Evolutionary conservation across 1,139 yeast species (phyloP), one percentile per base, ranked within the genome.

Genomic region (Yamadazyma epiphylla): DNA sequence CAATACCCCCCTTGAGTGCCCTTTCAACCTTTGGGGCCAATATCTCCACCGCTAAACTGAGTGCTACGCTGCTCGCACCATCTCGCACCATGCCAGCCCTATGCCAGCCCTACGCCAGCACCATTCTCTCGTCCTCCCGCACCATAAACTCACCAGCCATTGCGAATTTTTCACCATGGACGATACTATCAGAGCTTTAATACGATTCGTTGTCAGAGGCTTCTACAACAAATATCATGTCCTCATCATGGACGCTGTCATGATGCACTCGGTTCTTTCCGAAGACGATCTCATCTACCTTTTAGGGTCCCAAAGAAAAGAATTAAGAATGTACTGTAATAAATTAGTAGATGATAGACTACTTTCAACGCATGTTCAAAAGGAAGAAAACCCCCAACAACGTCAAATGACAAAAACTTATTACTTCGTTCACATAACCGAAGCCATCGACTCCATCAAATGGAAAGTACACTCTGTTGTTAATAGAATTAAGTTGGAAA

Each of bases 381-480:
- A 86, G 55, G 96, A 87, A 55, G 95, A 84, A 36, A 85, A 81
- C 27, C 70, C 74, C 5, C 83, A 78, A 38, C 83, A 74, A 43
- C 70, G 95, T 38, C 75, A 84, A 33, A 61, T 62, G 25, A 74
- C 85, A 13, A 71, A 89, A 49, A 83, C 94, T 0, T 91, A 88
- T 53, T 91, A 80, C 58, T 91, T 75, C 53, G 80, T 91, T 35
- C 96, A 87, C 49, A 79, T 77, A 51, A 87, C 96, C 2, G 95
- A 88, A 52, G 95, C 97, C 1, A 85, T 94, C 27, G 98, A 91
- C 59, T 79, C 96, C 11, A 80, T 91, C 52, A 91, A 94, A 58
- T 94, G 96, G 97, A 88, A 89, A 52, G 86, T 91, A 38, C 96
- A 91, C 53, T 75, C 85, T 26, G 72, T 94, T 24, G 97, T 87